Evolutionary conservation across 495 filamentous ascomycete genomes (phyloP), one percentile per base, ranked within the genome.

Genomic region (Penicillium subrubescens): DNA sequence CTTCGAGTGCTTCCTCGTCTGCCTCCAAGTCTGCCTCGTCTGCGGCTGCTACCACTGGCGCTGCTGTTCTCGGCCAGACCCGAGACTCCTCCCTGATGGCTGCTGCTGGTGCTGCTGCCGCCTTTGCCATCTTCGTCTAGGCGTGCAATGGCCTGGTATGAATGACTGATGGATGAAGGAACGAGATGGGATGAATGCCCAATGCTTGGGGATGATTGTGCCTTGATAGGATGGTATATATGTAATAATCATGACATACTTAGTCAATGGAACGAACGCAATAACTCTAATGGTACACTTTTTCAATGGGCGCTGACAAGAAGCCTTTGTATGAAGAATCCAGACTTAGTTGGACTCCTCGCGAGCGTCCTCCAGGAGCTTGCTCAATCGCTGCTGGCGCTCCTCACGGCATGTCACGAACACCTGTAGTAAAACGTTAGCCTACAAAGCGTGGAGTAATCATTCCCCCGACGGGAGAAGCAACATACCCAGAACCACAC

Each of bases 401-500:
- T 83, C 81, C 56, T 83, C 75, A 15, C 81, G 78, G 27, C 82
- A 73, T 1, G 75, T 82, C 0, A 75, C 57, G 33, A 76, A 78
- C 41, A 75, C 74, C 81, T 83, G 62, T 75, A 85, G 81, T 86
- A 23, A 85, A 77, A 75, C 77, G 83, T 27, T 53, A 65, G 68
- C 67, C 23, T 51, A 21, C 14, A 8, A 48, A 35, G n/a, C n/a
- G n/a, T n/a, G n/a, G n/a, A n/a, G n/a, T n/a, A n/a, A n/a, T n/a
- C n/a, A n/a, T n/a, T n/a, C n/a, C n/a, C n/a, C n/a, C n/a, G n/a
- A n/a, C n/a, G n/a, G n/a, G n/a, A n/a, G n/a, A n/a, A n/a, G n/a
- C n/a, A 27, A 56, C 60, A 8, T 44, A 91, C 89, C 92, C 92
- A 97, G 73, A 96, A 91, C 93, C 92, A 96, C 58, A 85, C 83